Percentiles rank a stretch among this genome's conserved stretches.
phyloP scores from a whole-genome alignment of 139 green algal species.

The Eudorina sp. region DNA sequence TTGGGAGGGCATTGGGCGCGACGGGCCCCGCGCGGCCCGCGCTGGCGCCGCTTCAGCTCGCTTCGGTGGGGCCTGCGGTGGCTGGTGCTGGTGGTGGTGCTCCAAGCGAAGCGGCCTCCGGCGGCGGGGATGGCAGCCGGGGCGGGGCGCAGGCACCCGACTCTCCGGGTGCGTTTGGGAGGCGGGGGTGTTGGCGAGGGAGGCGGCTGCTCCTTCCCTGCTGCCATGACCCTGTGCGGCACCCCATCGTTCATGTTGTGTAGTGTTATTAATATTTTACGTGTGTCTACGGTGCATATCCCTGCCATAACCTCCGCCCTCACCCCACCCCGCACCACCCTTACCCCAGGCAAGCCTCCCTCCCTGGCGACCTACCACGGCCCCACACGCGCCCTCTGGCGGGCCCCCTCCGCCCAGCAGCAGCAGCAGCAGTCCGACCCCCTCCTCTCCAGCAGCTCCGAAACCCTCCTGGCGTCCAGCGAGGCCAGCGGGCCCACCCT shows the following conservation, averaged over 20 bases:
- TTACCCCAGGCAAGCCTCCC: slow-evolving; percentile 24
- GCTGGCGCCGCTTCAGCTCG: slow-evolving; percentile 11
- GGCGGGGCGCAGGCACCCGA: not conserved
- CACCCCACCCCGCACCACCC: not conserved
- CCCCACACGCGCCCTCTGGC: slow-evolving; percentile 1
- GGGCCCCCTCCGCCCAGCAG: not conserved
- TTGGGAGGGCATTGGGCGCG: not conserved
- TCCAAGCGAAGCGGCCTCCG: too few species aligned
- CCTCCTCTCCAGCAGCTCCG: slow-evolving; percentile 18
- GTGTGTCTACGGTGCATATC: too few species aligned
- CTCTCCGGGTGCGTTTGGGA: slow-evolving; percentile 20
- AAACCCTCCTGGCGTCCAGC: slow-evolving; percentile 15
- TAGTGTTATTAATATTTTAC: too few species aligned
- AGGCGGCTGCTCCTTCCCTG: too few species aligned
- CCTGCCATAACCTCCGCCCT: not conserved
- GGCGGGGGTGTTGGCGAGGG: too few species aligned
- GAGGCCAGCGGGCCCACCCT: slow-evolving; percentile 3
- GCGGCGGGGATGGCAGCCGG: too few species aligned
- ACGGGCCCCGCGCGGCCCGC: not conserved
- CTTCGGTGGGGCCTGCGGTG: not conserved
- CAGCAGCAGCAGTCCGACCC: too few species aligned
- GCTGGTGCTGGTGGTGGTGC: not conserved
- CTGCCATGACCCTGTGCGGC: too few species aligned
- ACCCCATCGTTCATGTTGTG: too few species aligned
- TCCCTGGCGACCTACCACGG: slow-evolving; percentile 4